Conservation (phyloP, 768 basidiomycete genomes). For the Tylopilus vinaceipallidus region DNA sequence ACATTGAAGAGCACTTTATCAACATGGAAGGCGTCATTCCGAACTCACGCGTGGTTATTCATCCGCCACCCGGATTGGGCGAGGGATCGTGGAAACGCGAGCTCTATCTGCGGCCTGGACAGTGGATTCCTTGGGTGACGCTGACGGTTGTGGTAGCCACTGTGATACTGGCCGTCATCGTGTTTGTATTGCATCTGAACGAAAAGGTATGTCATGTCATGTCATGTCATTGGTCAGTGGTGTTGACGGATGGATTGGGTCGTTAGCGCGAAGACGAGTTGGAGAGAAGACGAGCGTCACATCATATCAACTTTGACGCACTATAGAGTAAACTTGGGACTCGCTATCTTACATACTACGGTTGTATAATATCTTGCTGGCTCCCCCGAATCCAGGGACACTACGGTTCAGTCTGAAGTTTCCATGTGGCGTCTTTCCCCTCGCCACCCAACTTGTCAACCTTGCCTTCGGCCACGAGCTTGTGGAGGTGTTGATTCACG, state of each 20-base stretch:
- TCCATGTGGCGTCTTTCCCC: slow-evolving; percentile 51
- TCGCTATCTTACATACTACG: slow-evolving; percentile 19
- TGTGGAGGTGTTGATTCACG: slow-evolving; percentile 68
- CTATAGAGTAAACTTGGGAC: slow-evolving; percentile 41
- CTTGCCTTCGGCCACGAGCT: slow-evolving; percentile 63
- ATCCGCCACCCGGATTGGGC: slow-evolving; percentile 60
- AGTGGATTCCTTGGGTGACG: slow-evolving; percentile 99
- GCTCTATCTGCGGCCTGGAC: slow-evolving; percentile 88
- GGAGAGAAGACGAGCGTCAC: slow-evolving; percentile 83
- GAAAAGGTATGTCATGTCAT: slow-evolving; percentile 79
- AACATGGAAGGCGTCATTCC: slow-evolving; percentile 97
- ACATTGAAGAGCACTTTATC: slow-evolving; percentile 70
- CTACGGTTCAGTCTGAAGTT: slow-evolving; percentile 17
- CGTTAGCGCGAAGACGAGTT: slow-evolving; percentile 87
- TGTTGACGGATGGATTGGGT: slow-evolving; percentile 3
- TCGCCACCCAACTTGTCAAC: slow-evolving; percentile 54
- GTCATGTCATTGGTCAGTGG: neutral
- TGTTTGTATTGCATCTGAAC: slow-evolving; percentile 82
- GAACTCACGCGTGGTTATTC: slow-evolving; percentile 95
- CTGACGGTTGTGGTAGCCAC: slow-evolving; percentile 77
- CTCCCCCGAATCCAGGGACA: too few relatives aligned
- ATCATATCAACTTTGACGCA: slow-evolving; percentile 97
- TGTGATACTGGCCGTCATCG: slow-evolving; percentile 71
- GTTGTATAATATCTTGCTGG: slow-evolving; percentile 5
- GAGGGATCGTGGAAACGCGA: slow-evolving; percentile 75